phyloP scores from a whole-genome alignment of 2,329 filamentous ascomycete species.

The Cladobotryum protrusum region DNA sequence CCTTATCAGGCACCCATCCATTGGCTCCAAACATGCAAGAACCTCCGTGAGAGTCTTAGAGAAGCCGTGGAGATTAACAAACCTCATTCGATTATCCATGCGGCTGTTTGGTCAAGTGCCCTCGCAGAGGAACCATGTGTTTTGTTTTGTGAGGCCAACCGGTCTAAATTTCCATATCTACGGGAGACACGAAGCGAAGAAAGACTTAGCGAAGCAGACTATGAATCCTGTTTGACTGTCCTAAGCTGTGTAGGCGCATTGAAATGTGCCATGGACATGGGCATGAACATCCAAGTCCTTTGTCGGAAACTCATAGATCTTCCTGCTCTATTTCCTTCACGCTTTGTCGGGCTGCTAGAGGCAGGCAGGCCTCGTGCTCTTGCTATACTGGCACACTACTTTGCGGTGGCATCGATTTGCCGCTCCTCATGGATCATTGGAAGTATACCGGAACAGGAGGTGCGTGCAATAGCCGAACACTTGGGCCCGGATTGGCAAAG shows the following conservation, averaged over 20 bases:
- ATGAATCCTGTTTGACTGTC: slow-evolving; percentile 14
- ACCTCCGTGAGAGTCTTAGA: slow-evolving; percentile 16
- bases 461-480: slow-evolving; percentile 8
- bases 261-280: slow-evolving; percentile 8
- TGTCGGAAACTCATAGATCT: slow-evolving; percentile 17
- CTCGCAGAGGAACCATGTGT: slow-evolving; percentile 10
- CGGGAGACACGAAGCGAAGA: slow-evolving; percentile 5
- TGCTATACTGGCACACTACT: slow-evolving; percentile 20
- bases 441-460: slow-evolving; percentile 3
- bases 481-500: slow-evolving; percentile 7
- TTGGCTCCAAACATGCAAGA: slow-evolving; percentile 20
- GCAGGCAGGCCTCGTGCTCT: slow-evolving; percentile 16
- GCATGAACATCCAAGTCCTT: slow-evolving; percentile 12
- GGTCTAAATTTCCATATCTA: slow-evolving; percentile 12
- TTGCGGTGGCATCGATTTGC: slow-evolving; percentile 14
- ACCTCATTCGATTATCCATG: slow-evolving; percentile 12
- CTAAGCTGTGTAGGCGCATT: slow-evolving; percentile 16
- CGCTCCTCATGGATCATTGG: slow-evolving; percentile 14
- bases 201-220: slow-evolving; percentile 8
- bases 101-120: slow-evolving; percentile 10
- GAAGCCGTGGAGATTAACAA: slow-evolving; percentile 10
- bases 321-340: slow-evolving; percentile 15
- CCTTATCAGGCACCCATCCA: slow-evolving; percentile 19
- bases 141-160: slow-evolving; percentile 5
- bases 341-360: slow-evolving; percentile 15